Conservation (phyloP, 2,329 filamentous ascomycete species). For the Pseudogymnoascus sp. region DNA sequence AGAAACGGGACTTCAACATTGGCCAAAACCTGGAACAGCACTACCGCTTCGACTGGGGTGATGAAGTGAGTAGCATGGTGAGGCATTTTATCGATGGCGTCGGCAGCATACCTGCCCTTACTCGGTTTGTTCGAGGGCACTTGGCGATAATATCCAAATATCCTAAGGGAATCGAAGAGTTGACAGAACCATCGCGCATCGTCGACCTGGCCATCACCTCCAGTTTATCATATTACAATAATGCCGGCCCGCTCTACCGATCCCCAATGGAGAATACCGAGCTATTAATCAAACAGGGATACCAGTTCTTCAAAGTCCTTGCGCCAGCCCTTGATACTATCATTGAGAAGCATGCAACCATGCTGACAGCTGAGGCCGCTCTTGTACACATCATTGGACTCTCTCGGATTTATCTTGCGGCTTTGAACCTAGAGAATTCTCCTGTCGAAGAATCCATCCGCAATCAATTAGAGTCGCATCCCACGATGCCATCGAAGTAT, state of each 20-base stretch:
- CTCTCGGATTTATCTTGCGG: conserved; percentile 36
- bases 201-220: conserved; percentile 18
- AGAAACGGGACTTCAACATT: conserved; percentile 29
- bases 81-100: conserved; percentile 27
- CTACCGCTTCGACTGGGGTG: conserved; percentile 34
- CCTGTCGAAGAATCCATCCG: conserved; percentile 18
- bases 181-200: conserved; percentile 23
- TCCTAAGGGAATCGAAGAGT: conserved; percentile 35
- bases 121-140: conserved; percentile 35
- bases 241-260: conserved; percentile 14
- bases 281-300: conserved; percentile 32
- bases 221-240: conserved; percentile 14
- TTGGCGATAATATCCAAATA: conserved; percentile 34
- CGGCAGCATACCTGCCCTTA: conserved; percentile 37
- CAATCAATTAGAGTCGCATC: conserved; percentile 21
- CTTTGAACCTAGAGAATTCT: conserved; percentile 26
- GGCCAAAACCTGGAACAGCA: conserved; percentile 27
- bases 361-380: conserved; percentile 39
- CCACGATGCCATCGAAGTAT: conserved; percentile 31
- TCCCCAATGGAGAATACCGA: conserved; percentile 23
- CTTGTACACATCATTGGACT: conserved; percentile 34
- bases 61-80: conserved; percentile 20
- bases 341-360: conserved; percentile 49
- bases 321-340: conserved; percentile 36
- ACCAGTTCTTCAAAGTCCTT: conserved; percentile 37